These are phyloP conservation scores for Pseudocercospora pini-densiflorae DNA, from an alignment of 2,329 filamentous ascomycete genomes.

Conservation along the genomic window DNA sequence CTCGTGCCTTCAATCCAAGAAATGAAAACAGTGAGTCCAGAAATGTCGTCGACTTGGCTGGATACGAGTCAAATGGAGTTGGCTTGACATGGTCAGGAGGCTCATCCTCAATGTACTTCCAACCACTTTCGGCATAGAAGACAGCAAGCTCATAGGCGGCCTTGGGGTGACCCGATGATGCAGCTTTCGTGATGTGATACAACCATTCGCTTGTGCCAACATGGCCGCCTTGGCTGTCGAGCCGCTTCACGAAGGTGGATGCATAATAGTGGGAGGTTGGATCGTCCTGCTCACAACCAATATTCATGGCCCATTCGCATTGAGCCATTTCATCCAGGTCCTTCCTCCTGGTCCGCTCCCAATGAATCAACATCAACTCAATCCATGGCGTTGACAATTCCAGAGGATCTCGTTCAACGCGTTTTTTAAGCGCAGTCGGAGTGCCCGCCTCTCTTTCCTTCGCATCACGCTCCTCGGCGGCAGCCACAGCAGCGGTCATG, in stretches of 20 bases:
- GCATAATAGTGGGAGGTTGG: slow-evolving; percentile 48
- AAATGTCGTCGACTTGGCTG: slow-evolving; percentile 11
- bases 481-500: slow-evolving; percentile 29
- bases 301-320: slow-evolving; percentile 40
- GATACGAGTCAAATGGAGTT: slow-evolving; percentile 40
- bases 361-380: slow-evolving; percentile 35
- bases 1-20: slow-evolving; percentile 12
- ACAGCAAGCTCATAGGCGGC: slow-evolving; percentile 45
- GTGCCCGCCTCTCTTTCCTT: neutral
- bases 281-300: slow-evolving; percentile 48
- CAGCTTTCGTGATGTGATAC: slow-evolving; percentile 51
- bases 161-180: slow-evolving; percentile 44
- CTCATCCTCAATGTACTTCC: slow-evolving; percentile 41
- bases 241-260: slow-evolving; percentile 29
- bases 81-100: slow-evolving; percentile 40
- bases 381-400: slow-evolving; percentile 40
- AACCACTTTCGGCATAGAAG: slow-evolving; percentile 44
- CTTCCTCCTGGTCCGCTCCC: slow-evolving; percentile 11
- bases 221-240: slow-evolving; percentile 27
- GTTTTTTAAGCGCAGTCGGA: neutral
- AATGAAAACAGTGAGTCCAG: slow-evolving; percentile 1
- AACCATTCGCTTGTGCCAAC: slow-evolving; percentile 45
- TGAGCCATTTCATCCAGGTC: slow-evolving; percentile 26
- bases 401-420: slow-evolving; percentile 14
- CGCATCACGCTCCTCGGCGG: slow-evolving; percentile 16